phyloP scores from a whole-genome alignment of 169 alveolate genomes.

The Theileria equi region DNA sequence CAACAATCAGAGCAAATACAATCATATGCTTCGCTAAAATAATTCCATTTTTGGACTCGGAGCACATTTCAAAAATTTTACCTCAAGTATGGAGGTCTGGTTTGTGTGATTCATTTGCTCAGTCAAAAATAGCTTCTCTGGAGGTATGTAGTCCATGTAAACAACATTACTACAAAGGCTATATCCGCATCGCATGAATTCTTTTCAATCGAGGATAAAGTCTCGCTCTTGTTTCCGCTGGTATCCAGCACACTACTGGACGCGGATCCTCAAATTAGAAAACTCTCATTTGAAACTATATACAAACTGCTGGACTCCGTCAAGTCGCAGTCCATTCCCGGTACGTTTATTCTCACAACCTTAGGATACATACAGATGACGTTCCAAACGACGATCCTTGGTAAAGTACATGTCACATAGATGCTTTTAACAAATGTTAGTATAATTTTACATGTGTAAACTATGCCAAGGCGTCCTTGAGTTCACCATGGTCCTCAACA shows the following conservation, averaged over 20 bases:
- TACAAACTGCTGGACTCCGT: constrained; percentile 50
- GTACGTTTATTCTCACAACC: constrained; percentile 4
- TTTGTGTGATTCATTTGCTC: constrained; percentile 50
- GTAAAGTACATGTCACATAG: no score
- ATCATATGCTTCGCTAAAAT: constrained; percentile 74
- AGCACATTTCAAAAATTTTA: constrained; percentile 59
- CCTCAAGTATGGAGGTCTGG: constrained; percentile 72
- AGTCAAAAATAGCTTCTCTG: constrained; percentile 65
- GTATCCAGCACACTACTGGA: constrained; percentile 65
- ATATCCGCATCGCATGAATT: constrained; percentile 68
- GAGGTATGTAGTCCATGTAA: constrained; percentile 13
- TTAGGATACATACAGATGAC: no score
- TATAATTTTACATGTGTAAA: not conserved
- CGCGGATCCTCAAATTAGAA: constrained; percentile 40
- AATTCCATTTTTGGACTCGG: constrained; percentile 60
- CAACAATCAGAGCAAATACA: constrained; percentile 66
- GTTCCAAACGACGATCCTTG: no score
- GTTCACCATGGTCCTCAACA: constrained; percentile 68
- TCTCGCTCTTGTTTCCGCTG: constrained; percentile 58
- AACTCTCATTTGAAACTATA: constrained; percentile 59
- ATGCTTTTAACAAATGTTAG: not conserved
- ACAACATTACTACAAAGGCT: constrained; percentile 32
- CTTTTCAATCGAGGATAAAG: constrained; percentile 53
- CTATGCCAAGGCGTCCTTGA: constrained; percentile 37
- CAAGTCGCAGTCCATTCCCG: constrained; percentile 20